Evolutionary conservation across 495 filamentous ascomycete genomes (phyloP), one percentile per base, ranked within the genome.

Genomic region (Cercophora samala): DNA sequence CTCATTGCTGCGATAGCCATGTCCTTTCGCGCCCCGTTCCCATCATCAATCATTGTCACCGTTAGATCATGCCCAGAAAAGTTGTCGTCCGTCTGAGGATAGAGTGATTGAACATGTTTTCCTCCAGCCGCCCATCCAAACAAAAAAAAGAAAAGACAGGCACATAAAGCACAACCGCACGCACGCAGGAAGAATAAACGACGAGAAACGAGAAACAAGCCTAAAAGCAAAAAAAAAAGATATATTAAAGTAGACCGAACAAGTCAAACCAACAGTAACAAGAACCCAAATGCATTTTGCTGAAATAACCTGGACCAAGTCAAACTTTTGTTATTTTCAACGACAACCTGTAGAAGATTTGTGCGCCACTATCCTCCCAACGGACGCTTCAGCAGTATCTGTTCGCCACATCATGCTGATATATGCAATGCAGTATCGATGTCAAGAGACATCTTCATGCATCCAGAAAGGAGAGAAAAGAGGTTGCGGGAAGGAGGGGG

Each of bases 261-360:
- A 46, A 46, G 37, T 46, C 37, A 46, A 46, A 17, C 13, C 13
- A 46, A 46, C 37, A 46, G 37, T 46, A 46, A 46, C 37, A 46
- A 13, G 37, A 46, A 46, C 37, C 37, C 37, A 46, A 46, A 46
- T 46, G 37, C 37, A 46, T 13, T 17, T 13, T 17, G 37, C 37
- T 46, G 37, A 18, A 58, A 58, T 24, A 58, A 58, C 54, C 19
- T 58, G 54, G 23, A 17, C 23, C 19, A 58, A 46, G 37, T 46
- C 37, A 25, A 52, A 53, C 62, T 52, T 13, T 63, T 19, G 24
- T 53, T 53, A 46, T 63, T 63, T 37, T 63, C 53, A 51, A 51
- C 61, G 15, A 24, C 52, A 37, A 63, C 23, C 13, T 24, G 32
- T 18, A 51, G 25, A 23, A 23, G 3, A 52, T 37, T 18, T 21